Conservation (phyloP, 163 green algal species). For the Scenedesmus sp. region DNA sequence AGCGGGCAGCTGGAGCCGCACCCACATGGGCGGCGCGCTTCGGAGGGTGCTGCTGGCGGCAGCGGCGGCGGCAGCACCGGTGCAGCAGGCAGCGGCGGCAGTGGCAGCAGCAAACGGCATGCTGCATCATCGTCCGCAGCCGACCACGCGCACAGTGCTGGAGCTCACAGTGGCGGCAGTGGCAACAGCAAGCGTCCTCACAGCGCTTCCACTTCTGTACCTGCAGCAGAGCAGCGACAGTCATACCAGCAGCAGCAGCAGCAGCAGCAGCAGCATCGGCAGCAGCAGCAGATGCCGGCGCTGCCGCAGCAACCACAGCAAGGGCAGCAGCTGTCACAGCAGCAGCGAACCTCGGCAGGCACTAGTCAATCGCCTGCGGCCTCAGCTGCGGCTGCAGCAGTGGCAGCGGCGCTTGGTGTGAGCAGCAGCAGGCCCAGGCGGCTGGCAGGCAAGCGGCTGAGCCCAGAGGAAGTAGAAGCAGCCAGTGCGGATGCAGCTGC, state of each 20-base stretch:
- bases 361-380: neutral
- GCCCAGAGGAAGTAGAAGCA: slow-evolving; percentile 3
- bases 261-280: neutral
- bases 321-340: neutral
- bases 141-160: neutral
- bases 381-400: neutral
- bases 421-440: neutral
- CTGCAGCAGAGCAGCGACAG: neutral
- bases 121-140: neutral
- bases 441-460: slow-evolving; percentile 24
- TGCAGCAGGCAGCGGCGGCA: neutral
- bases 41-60: slow-evolving; percentile 12
- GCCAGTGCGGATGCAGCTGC: neutral
- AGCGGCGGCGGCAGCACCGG: neutral
- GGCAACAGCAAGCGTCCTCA: neutral
- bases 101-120: slow-evolving; percentile 11
- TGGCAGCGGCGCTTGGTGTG: neutral
- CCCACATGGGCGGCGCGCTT: neutral
- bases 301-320: slow-evolving; percentile 4
- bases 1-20: neutral
- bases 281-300: neutral
- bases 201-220: neutral
- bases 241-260: slow-evolving; percentile 4
- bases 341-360: neutral
- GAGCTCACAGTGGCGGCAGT: neutral